Percentiles rank a stretch among this genome's conserved stretches.
phyloP scores from a whole-genome alignment of 2,329 filamentous ascomycete genomes.

The Cladosporium sp. region DNA sequence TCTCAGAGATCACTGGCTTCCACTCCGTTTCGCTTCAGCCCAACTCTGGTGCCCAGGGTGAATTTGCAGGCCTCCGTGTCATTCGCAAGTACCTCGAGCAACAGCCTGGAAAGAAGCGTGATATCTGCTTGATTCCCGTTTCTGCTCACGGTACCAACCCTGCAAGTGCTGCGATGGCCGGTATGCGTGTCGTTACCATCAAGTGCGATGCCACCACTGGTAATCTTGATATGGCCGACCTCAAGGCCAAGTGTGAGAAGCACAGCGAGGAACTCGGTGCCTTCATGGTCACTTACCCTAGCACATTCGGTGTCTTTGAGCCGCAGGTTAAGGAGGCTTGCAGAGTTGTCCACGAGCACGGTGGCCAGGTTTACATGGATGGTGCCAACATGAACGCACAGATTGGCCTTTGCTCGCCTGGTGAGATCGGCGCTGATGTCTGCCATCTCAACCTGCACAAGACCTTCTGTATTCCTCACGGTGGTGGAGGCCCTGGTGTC shows the following conservation, averaged over 20 bases:
- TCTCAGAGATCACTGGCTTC: constrained; percentile 85
- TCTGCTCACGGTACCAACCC: constrained; percentile 97
- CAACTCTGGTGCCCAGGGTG: constrained; percentile 93
- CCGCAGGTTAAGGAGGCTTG: constrained; percentile 84
- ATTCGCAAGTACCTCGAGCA: constrained; percentile 83
- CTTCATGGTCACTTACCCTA: constrained; percentile 97
- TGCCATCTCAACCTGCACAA: constrained; percentile 98
- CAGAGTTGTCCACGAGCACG: constrained; percentile 79
- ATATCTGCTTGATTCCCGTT: constrained; percentile 91
- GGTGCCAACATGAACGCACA: constrained; percentile 99
- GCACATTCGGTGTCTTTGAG: constrained; percentile 93
- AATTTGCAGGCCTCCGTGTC: constrained; percentile 85
- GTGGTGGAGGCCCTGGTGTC: constrained; percentile 89
- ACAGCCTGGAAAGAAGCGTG: constrained; percentile 68
- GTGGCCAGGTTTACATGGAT: constrained; percentile 97
- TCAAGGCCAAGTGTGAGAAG: constrained; percentile 86
- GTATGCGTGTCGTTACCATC: constrained; percentile 89
- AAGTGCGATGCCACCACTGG: constrained; percentile 87
- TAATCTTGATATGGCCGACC: constrained; percentile 83
- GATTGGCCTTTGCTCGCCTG: constrained; percentile 91
- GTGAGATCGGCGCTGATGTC: constrained; percentile 92
- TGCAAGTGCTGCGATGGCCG: constrained; percentile 91
- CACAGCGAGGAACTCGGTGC: constrained; percentile 82
- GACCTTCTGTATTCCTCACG: constrained; percentile 98
- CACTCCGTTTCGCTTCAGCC: constrained; percentile 87